A percentile compares a stretch with the other conserved stretches of the same genome.
Evolutionary conservation across 179 eudicot species (phyloP).

Genomic region (Amaranthus tricolor): DNA sequence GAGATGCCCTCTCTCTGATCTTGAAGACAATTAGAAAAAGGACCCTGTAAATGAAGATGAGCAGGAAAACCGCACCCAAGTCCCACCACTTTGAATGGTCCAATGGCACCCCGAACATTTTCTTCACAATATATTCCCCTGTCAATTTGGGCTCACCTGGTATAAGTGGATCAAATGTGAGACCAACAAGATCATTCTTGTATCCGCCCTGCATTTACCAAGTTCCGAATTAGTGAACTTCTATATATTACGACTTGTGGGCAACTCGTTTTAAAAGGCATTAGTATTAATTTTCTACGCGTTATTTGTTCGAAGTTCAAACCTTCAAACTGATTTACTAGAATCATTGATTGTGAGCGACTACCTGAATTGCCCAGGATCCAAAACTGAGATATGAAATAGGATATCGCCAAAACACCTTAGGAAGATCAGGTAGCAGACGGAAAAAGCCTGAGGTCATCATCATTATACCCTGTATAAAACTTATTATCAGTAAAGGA

Average conservation of each 20-base stretch:
- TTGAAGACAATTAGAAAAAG: constrained; percentile 57
- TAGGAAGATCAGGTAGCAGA: constrained; percentile 72
- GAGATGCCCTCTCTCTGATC: constrained; percentile 58
- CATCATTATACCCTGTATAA: constrained; percentile 85
- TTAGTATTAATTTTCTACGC: background rate
- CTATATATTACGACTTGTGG: no score
- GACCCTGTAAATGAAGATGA: constrained; percentile 52
- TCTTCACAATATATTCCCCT: constrained; percentile 46
- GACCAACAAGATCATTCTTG: constrained; percentile 84
- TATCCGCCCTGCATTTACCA: constrained; percentile 54
- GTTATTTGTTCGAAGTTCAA: constrained; percentile 1
- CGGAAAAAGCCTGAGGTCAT: constrained; percentile 93
- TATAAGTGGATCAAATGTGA: constrained; percentile 59
- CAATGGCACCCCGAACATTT: constrained; percentile 45
- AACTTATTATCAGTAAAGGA: background rate
- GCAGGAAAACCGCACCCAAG: constrained; percentile 44
- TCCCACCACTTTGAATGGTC: constrained; percentile 90
- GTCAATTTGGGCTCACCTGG: constrained; percentile 61
- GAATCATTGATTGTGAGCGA: background rate
- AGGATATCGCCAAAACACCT: constrained; percentile 83
- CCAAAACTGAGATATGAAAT: constrained; percentile 71
- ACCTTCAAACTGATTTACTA: background rate
- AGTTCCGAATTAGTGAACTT: constrained; percentile 6
- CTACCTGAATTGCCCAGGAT: constrained; percentile 93
- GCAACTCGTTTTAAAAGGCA: no score